Percentiles rank a stretch among this genome's conserved stretches.
These are phyloP conservation scores for Panicum miliaceum DNA, from an alignment of 176 grass and related monocot genomes.

Conservation along the genomic window DNA sequence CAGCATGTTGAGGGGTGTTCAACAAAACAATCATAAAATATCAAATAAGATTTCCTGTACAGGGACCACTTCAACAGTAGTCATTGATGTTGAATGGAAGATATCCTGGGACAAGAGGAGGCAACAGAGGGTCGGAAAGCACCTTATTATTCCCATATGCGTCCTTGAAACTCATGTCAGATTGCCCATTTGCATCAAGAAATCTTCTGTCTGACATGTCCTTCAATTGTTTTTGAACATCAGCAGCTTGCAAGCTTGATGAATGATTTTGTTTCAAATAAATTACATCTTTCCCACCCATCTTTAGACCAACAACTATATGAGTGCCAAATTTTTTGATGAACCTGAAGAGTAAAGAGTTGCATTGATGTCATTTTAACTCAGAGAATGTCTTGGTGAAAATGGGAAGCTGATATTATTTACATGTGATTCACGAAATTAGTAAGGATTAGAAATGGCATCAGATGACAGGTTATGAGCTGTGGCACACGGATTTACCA, in stretches of 20 bases:
- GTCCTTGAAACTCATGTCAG: constrained; percentile 62
- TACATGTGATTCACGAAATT: not conserved
- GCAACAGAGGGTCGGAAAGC: constrained; percentile 32
- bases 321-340: constrained; percentile 95
- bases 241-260: constrained; percentile 73
- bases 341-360: constrained; percentile 62
- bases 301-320: constrained; percentile 91
- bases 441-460: not conserved
- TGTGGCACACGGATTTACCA: not conserved
- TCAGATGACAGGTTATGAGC: not conserved
- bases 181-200: constrained; percentile 56
- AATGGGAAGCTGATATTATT: not conserved
- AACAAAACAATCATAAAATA: not conserved
- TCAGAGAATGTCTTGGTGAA: not conserved
- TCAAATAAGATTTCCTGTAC: not conserved
- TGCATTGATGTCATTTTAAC: not conserved
- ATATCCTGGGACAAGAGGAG: constrained; percentile 7
- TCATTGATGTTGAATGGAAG: constrained; percentile 3
- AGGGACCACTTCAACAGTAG: not conserved
- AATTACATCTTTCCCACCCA: constrained; percentile 98
- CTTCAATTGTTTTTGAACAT: constrained; percentile 92
- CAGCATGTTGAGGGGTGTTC: not conserved
- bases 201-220: constrained; percentile 85
- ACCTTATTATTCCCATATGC: constrained; percentile 73
- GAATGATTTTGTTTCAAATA: constrained; percentile 88